Evolutionary conservation across 768 basidiomycete genomes (phyloP), one percentile per base, ranked within the genome.

Genomic region (Leccinum pellstonianum): DNA sequence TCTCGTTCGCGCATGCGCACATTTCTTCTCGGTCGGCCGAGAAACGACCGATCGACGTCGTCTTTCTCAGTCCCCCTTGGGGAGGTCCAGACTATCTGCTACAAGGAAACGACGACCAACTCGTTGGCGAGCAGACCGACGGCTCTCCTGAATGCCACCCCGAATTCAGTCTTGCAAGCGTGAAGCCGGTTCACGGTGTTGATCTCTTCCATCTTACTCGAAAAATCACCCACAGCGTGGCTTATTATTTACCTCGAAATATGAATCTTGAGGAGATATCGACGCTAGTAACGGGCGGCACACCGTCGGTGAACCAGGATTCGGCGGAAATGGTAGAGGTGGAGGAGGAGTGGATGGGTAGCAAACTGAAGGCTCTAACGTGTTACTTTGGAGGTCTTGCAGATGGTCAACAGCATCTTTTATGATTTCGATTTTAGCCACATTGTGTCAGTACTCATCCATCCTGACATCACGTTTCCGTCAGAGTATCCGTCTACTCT

Each of bases 311-410:
- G 52, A 59, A 38, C 55, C 62, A 48, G 49, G 59, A 59, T 14
- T 50, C 57, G 19, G 54, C 52, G 41, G 92, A 94, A 73, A 79
- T 73, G 73, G 81, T 96, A 10, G 96, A 98, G 73, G 82, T 98
- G 7, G 95, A 98, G 70, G 96, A 98, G 74, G 93, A 93, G 71
- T 98, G 94, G 95, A 96, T 93, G 88, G 89, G 93, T 3, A 80
- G 79, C 10, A 96, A 96, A 77, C 75, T 98, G 48, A 98, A 98
- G 70, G 96, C 95, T 0, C 75, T 98, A 55, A 97, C 93, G 1
- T 95, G 92, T 71, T 96, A 97, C 72, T 97, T 88, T 74, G 96
- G 96, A 7, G 93, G 93, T 12, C 76, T 98, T 47, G 90, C 76
- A 9, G 71, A 73, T 23, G 89, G 87, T 3, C 90, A 93, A 66